These are phyloP conservation scores for Pseudogymnoascus sp. DNA, from an alignment of 2,329 filamentous ascomycete genomes.

Conservation along the genomic window DNA sequence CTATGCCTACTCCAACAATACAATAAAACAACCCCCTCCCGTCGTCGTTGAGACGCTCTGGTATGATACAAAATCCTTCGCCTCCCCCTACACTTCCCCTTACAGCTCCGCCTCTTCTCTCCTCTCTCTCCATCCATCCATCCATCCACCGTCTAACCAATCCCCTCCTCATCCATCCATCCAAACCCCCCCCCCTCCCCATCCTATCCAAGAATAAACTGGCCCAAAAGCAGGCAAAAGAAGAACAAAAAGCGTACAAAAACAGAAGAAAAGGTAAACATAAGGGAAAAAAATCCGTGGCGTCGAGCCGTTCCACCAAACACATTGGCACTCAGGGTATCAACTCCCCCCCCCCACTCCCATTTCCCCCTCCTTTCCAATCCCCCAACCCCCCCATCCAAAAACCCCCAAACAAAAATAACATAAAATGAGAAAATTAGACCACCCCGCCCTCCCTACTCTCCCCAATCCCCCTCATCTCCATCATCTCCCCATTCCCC, in stretches of 20 bases:
- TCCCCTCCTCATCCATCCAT: no score
- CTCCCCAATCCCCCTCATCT: background rate
- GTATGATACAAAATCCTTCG: background rate
- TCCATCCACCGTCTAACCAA: no score
- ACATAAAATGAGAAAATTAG: no score
- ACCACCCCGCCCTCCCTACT: background rate
- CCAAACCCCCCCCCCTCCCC: no score
- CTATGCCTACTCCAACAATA: background rate
- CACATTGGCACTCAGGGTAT: background rate
- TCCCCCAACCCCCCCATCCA: no score
- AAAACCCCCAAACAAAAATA: background rate
- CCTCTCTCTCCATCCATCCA: background rate
- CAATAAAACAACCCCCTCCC: background rate
- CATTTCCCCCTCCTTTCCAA: no score
- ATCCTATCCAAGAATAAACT: background rate
- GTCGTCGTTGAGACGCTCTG: background rate
- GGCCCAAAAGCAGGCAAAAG: background rate
- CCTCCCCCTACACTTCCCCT: background rate
- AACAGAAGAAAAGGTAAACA: background rate
- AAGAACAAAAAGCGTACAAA: background rate
- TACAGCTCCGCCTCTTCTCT: no score
- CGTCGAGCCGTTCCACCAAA: background rate
- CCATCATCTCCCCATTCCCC: slow-evolving; percentile 30
- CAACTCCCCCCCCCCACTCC: background rate
- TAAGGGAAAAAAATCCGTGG: background rate